phyloP scores from a whole-genome alignment of 345 rosid species.

The Gossypium rotundifolium region DNA sequence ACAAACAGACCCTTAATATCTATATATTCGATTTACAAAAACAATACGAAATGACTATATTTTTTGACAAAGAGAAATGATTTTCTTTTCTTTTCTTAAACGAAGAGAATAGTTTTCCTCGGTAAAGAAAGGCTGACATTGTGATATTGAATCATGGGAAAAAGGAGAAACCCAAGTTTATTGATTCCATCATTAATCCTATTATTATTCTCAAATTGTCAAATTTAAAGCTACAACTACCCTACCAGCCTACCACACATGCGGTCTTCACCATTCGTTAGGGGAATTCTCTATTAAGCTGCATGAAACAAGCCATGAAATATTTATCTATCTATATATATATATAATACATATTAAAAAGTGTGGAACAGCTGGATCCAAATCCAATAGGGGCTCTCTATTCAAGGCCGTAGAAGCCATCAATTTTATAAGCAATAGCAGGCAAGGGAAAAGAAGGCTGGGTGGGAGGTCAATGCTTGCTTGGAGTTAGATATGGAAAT shows the following conservation, averaged over 20 bases:
- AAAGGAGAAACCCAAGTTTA: background rate
- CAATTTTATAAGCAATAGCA: background rate
- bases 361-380: constrained; percentile 19
- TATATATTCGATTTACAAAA: too few relatives aligned
- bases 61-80: too few relatives aligned
- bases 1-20: too few relatives aligned
- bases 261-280: background rate
- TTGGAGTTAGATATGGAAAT: background rate
- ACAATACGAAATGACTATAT: too few relatives aligned
- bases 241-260: background rate
- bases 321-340: too few relatives aligned
- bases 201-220: background rate
- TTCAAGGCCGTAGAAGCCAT: background rate
- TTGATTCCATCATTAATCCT: background rate
- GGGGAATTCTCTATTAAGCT: background rate
- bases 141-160: background rate
- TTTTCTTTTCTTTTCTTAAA: too few relatives aligned
- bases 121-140: background rate
- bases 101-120: background rate
- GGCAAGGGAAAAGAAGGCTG: background rate
- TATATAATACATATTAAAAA: too few relatives aligned
- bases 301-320: background rate
- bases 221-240: background rate
- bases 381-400: constrained; percentile 6
- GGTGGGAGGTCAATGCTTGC: background rate